Evolutionary conservation across 2,329 filamentous ascomycete species (phyloP), one percentile per base, ranked within the genome.

Genomic region (Xenoacremonium recifei): DNA sequence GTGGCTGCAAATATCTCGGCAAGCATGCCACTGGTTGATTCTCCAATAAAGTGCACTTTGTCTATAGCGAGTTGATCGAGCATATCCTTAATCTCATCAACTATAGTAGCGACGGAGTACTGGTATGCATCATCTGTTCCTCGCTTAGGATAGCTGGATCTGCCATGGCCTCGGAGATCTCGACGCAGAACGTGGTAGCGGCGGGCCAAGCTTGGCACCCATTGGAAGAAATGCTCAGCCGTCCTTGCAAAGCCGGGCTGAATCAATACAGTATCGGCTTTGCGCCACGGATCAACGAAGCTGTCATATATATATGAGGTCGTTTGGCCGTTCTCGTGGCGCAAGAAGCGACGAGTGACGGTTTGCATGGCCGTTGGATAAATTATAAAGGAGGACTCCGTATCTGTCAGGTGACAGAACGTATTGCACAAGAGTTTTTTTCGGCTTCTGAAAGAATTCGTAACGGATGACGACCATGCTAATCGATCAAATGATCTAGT

Each of bases 11-110:
- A 47, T 9, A 35, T 35, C n/a, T 47, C 37, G 2, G 40, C 40
- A 2, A 47, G 37, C 33, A 47, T 47, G 19, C 44, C 44, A 32
- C 44, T 47, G 4, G 44, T 47, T 1, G 44, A 47, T 10, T 47
- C 44, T 12, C 44, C 44, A 3, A 47, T 3, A n/a, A 47, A 44
- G 18, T 47, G 44, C 3, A 44, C 44, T 19, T 32, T 34, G 1
- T 40, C 5, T 3, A 47, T 15, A 6, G 19, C 10, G 1, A 47
- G 13, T 19, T 47, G 44, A 27, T 47, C 44, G 13, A 47, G 21
- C 1, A 37, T 47, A 7, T 47, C 44, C 5, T 40, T 44, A 25
- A 47, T 40, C 20, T 47, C 44, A 3, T 40, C 37, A 3, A 44
- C 1, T 12, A 47, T 44, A 6, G 44, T 47, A 3, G 21, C n/a